Conservation (phyloP, 2,329 filamentous ascomycete genomes). For the Lojkania enalia region DNA sequence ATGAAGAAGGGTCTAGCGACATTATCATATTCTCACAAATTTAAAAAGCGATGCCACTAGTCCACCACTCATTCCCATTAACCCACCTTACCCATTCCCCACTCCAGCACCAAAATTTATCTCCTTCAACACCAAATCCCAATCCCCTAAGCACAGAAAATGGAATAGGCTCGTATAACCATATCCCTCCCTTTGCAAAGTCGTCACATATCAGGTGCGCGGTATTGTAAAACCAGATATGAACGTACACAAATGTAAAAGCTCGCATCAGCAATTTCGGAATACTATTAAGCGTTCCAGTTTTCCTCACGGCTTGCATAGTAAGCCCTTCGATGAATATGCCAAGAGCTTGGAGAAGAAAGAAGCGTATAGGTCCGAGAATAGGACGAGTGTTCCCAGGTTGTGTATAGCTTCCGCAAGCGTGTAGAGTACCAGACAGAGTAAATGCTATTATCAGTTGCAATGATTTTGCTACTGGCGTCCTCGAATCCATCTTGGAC, state of each 20-base stretch:
- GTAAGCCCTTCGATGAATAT: constrained; percentile 59
- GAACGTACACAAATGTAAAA: constrained; percentile 65
- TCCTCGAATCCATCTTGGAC: constrained; percentile 31
- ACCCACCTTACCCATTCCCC: constrained; percentile 61
- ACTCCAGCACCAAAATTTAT: constrained; percentile 70
- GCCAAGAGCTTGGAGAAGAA: constrained; percentile 69
- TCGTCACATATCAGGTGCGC: constrained; percentile 72
- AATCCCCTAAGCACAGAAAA: constrained; percentile 69
- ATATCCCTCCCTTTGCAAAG: constrained; percentile 72
- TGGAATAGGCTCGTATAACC: constrained; percentile 82
- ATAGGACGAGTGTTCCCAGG: constrained; percentile 58
- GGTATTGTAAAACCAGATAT: constrained; percentile 70
- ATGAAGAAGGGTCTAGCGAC: background rate
- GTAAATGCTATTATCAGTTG: constrained; percentile 62
- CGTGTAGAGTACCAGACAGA: constrained; percentile 71
- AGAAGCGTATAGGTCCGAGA: constrained; percentile 64
- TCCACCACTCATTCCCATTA: constrained; percentile 66
- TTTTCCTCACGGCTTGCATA: constrained; percentile 30
- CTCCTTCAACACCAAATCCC: constrained; percentile 63
- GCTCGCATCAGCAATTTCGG: constrained; percentile 54
- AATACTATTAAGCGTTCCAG: constrained; percentile 37
- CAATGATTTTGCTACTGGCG: constrained; percentile 44
- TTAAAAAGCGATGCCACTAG: constrained; percentile 55
- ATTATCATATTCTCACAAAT: too few species aligned
- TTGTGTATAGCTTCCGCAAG: constrained; percentile 68